phyloP scores from a whole-genome alignment of 768 basidiomycete species.

The Hygrocybe punicea region DNA sequence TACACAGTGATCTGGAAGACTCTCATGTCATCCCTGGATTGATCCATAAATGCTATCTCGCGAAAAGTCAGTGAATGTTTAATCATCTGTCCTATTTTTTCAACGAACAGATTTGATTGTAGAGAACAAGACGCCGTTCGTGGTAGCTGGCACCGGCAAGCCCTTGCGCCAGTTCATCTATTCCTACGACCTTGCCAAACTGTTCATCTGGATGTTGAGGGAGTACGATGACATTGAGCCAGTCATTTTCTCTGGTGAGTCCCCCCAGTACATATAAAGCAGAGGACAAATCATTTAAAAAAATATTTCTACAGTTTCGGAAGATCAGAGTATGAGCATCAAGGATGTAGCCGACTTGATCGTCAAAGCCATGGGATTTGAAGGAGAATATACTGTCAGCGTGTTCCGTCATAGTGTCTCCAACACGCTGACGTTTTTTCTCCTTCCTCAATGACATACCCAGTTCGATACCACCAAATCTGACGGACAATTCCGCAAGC shows the following conservation, averaged over 20 bases:
- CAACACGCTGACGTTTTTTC: not conserved
- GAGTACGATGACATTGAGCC: slow-evolving; percentile 93
- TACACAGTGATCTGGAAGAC: slow-evolving; percentile 71
- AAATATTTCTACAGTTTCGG: slow-evolving; percentile 60
- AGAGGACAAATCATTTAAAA: not conserved
- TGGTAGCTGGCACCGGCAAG: slow-evolving; percentile 83
- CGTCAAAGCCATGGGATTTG: slow-evolving; percentile 75
- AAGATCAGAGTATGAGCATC: slow-evolving; percentile 92
- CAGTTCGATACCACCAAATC: slow-evolving; percentile 83
- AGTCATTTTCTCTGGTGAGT: slow-evolving; percentile 82
- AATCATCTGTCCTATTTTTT: not conserved
- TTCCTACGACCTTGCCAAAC: slow-evolving; percentile 90
- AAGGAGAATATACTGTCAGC: slow-evolving; percentile 70
- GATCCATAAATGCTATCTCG: slow-evolving; percentile 88
- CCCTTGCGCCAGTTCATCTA: slow-evolving; percentile 96
- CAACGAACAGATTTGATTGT: slow-evolving; percentile 8
- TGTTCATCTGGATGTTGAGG: slow-evolving; percentile 89
- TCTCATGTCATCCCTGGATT: slow-evolving; percentile 94
- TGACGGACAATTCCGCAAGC: slow-evolving; percentile 95
- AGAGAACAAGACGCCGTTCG: slow-evolving; percentile 83
- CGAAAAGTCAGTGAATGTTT: slow-evolving; percentile 59
- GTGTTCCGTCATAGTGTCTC: not conserved
- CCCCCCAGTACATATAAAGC: not conserved
- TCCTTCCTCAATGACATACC: not conserved
- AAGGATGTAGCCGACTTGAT: slow-evolving; percentile 88